Evolutionary conservation across 306 rosid species (phyloP), one percentile per base, ranked within the genome.

Genomic region (Trifolium pratense): DNA sequence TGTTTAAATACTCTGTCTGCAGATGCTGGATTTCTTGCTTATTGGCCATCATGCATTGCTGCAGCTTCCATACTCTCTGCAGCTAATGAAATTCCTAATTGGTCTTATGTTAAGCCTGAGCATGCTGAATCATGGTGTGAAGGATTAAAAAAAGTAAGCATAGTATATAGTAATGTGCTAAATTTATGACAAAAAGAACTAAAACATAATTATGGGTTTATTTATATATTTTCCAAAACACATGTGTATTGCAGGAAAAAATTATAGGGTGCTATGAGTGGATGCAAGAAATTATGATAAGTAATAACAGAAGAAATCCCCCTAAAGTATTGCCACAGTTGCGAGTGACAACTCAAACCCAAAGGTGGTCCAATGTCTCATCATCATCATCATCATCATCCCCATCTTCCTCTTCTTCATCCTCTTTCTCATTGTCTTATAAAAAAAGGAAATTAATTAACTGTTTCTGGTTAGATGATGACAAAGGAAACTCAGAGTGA

Each of bases 1-100:
- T 69, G 57, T 70, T 60, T 61, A 70, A 53, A 51, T 37, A 64
- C 68, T 36, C 70, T 82, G 80, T 81, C 76, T 51, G 74, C 89
- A 95, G 99, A 95, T 79, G 86, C 87, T 43, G 82, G 89, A 81
- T 84, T 91, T 86, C 85, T 91, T 74, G 97, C 89, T 20, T 88
- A 86, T 51, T 77, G 93, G 93, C 99, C 99, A 79, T 95, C 99
- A 18, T 95, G 99, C 88, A 91, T 91, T 79, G 97, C 99, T 32
- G 99, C 87, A 1, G 92, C 97, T 15, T 96, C 97, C 20, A 86
- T 91, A 75, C 91, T 95, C 64, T 90, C 87, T 20, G 97, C 97
- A 18, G 90, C 96, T 39, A 87, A 86, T 74, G 92, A 92, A 83
- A 86, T 90, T 79, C 97, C 97, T 9, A 84, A 82, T 85, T 79